Base-by-base conservation (phyloP, 257 asterid species). In the Lantana camara region DNA sequence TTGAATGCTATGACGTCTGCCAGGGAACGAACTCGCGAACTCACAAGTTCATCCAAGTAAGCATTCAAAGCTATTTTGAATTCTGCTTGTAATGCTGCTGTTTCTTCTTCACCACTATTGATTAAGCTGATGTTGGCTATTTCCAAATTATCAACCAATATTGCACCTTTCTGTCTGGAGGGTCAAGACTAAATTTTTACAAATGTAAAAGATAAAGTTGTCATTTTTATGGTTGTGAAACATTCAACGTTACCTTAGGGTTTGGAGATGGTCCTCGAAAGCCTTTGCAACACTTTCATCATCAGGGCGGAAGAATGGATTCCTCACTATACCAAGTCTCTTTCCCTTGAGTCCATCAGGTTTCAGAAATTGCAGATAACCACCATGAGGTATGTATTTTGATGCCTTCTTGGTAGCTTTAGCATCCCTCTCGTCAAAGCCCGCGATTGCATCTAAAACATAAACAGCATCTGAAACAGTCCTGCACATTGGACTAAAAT, bases 361-460 rank as follows among this genome's bases (percentile, higher is more conserved):
- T 51, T 82, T 79, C 4, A 82, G 74, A 68, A 76, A 82, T 30
- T 42, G 80, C 15, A 54, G n/a, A 53, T 82, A 82, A 29, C 85
- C 88, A 21, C 72, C 81, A 19, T 0, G n/a, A 1, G 85, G 85
- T 34, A 79, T 73, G 60, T 67, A 73, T 27, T 73, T 71, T 1
- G 77, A 69, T 4, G 81, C 83, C 24, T 47, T 38, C 46, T 16
- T 35, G 9, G 85, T 79, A 19, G 80, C 77, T 17, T 27, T 34
- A 9, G 64, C 81, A 16, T 79, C 88, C 9, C 65, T 40, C 16
- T 45, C 37, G 32, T 82, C 88, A n/a, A 41, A 82, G 47, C 88
- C 85, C 34, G 71, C 81, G 20, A 82, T 79, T 12, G 69, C 80
- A 71, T 82, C 83, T 30, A 82, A 85, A 47, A 79, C 85, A 65